Base-by-base conservation (phyloP, 495 filamentous ascomycete species). In the Penicillium riverlandense region DNA sequence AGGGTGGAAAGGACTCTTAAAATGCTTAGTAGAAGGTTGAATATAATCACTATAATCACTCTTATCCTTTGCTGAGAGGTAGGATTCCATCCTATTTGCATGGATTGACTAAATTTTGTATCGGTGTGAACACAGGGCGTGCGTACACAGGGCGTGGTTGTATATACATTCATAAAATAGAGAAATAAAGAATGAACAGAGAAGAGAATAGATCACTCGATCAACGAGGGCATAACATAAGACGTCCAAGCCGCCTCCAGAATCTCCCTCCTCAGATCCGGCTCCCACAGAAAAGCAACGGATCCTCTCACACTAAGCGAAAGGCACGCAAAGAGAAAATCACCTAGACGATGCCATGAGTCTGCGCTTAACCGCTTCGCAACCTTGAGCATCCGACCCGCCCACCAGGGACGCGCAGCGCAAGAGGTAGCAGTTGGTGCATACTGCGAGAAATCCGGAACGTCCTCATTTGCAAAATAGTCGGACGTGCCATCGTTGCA, bases 311-410 rank as follows among this genome's bases (percentile, higher is more conserved):
- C 41, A 10, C 54, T 52, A n/a, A 70, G 33, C 0, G 66, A 62
- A 35, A 71, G 41, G 44, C 59, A 70, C 11, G 53, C 52, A 41
- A 66, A 64, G 10, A 70, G 49, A 29, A 66, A 52, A 12, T 62
- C 57, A 30, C 52, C 57, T 10, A 71, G 39, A 0, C 41, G 55
- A 37, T 62, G 44, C 65, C 66, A 70, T 4, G 55, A 62, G 11
- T 53, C 48, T 5, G 53, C 45, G 30, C 56, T 50, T n/a, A 71
- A 38, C 9, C 66, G 59, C 35, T 67, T 69, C 1, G 61, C 65
- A 42, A 71, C 53, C 38, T 70, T 71, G 37, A 71, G 41, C 67
- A 71, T 71, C 4, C 65, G 63, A 3, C 65, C 59, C 1, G 52
- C 57, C 34, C 67, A 70, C 66, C 67, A 71, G 9, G 66, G 67